phyloP scores from a whole-genome alignment of 2,329 filamentous ascomycete species.

The Colletotrichum godetiae region DNA sequence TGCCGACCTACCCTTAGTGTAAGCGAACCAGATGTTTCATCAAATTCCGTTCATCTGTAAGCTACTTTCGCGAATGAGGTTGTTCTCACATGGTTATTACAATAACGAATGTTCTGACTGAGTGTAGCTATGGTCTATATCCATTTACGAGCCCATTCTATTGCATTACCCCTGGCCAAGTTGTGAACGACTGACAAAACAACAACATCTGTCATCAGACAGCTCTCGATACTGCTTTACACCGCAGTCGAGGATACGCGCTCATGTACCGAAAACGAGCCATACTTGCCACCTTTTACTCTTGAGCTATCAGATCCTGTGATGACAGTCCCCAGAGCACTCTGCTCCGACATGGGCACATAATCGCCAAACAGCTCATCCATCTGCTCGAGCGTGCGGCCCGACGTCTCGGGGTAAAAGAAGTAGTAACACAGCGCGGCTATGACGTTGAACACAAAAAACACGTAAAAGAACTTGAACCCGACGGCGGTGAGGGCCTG shows the following conservation, averaged over 20 bases:
- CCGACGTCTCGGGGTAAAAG: constrained; percentile 48
- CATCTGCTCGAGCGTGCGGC: constrained; percentile 48
- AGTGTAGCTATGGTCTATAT: not conserved
- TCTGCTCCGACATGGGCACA: constrained; percentile 10
- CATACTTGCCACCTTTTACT: not conserved
- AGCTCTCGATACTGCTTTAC: not conserved
- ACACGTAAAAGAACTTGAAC: constrained; percentile 56
- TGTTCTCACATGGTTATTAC: not conserved
- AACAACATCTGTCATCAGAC: not conserved
- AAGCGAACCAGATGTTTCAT: too few relatives aligned
- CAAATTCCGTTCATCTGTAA: too few relatives aligned
- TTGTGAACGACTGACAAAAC: not conserved
- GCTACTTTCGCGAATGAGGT: too few relatives aligned
- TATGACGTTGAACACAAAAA: constrained; percentile 41
- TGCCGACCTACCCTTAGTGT: not conserved
- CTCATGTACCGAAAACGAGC: not conserved
- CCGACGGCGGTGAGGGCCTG: constrained; percentile 53
- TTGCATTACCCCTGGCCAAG: not conserved
- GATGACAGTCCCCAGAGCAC: not conserved
- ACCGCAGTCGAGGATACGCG: not conserved
- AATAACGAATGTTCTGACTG: not conserved
- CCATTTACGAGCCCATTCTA: not conserved
- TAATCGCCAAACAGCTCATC: constrained; percentile 47
- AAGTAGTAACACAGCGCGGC: constrained; percentile 39
- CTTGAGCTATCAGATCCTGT: not conserved